Evolutionary conservation across 257 asterid species (phyloP), one percentile per base, ranked within the genome.

Genomic region (Lycium barbarum): DNA sequence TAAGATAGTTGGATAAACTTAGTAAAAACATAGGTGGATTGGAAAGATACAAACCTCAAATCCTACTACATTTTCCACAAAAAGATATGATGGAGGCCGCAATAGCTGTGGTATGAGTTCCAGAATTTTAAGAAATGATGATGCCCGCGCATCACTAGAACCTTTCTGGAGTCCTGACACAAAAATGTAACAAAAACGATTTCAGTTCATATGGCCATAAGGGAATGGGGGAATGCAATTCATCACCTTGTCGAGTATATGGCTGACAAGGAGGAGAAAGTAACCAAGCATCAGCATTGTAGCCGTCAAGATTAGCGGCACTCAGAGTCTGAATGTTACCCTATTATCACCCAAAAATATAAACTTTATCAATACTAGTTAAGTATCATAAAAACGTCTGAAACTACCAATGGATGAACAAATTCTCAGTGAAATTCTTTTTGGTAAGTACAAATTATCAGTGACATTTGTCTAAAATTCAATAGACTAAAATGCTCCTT

Each of bases 181-280:
- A 54, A 85, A 82, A 79, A 15, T 17, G 45, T 67, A 7, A 51
- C 63, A 51, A 76, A 13, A 51, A 40, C 26, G 65, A 22, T 51
- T 33, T 15, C 65, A 78, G 6, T 78, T 78, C 14, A 53, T 78
- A 78, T 78, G 9, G 47, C 49, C 62, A 82, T 88, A 65, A 81
- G 33, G 22, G 71, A 47, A 45, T 49, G 13, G 22, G 43, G 74
- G 65, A 84, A 58, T 72, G 26, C 85, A 83, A 70, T 53, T 35
- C 49, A 61, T 87, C 88, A 96, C 99, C 99, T 93, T 95, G 99
- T 71, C 98, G 90, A 43, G 99, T 95, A 88, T 95, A 96, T 26
- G 99, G 99, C 84, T 95, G 99, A 90, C 99, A 96, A 86, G 99
- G 98, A 65, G 99, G 99, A 87, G 99, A 95, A 78, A 96, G 85